Percentiles rank a stretch among this genome's conserved stretches.
These are phyloP conservation scores for Colletotrichum aenigma DNA, from an alignment of 2,329 filamentous ascomycete species.

Conservation along the genomic window DNA sequence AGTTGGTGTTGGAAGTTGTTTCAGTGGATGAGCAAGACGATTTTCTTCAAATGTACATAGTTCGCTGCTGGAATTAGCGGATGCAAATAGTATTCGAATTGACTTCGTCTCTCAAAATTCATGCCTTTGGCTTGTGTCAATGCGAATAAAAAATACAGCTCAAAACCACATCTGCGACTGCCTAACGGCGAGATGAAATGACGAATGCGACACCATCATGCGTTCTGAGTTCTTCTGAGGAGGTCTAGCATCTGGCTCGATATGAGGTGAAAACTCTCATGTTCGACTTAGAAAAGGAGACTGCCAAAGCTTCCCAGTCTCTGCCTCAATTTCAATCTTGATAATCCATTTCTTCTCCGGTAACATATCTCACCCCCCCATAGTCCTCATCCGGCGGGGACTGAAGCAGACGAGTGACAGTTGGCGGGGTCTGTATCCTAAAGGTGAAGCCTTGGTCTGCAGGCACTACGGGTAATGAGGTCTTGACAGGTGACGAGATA, in stretches of 20 bases:
- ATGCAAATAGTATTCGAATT: neutral
- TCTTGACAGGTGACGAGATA: neutral
- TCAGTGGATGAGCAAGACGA: neutral
- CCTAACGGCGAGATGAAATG: neutral
- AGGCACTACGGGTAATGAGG: neutral
- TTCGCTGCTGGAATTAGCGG: neutral
- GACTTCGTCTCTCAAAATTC: neutral
- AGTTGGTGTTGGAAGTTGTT: neutral
- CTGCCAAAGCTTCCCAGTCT: neutral
- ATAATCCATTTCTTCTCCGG: neutral
- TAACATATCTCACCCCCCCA: neutral
- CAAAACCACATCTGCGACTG: neutral
- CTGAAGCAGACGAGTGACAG: neutral
- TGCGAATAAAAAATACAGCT: neutral
- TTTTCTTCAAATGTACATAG: neutral
- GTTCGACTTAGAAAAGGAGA: neutral
- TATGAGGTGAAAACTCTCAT: neutral
- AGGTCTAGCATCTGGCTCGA: neutral
- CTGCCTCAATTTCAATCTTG: neutral
- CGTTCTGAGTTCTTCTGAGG: neutral
- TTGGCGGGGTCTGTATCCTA: neutral
- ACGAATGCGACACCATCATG: neutral
- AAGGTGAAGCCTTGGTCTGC: neutral
- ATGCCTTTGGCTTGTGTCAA: neutral
- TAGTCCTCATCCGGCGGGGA: too few species aligned